phyloP scores from a whole-genome alignment of 2,329 filamentous ascomycete species.

The Hymenotorrendiella dingleyae region DNA sequence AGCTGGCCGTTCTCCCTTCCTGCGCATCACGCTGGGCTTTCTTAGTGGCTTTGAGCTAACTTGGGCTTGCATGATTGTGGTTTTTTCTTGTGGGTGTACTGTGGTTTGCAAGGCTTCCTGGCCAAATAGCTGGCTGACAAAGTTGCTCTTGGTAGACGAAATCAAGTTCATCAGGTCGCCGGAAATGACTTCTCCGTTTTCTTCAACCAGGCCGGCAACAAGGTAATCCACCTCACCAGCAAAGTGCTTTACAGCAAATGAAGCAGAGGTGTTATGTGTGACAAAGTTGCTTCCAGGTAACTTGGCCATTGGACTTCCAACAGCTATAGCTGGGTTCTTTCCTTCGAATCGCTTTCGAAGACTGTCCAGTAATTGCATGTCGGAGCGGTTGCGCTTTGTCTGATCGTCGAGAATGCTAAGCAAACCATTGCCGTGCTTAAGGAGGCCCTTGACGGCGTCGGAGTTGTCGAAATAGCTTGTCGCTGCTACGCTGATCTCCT shows the following conservation, averaged over 20 bases:
- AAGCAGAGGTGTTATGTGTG: constrained; percentile 71
- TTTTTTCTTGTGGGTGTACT: constrained; percentile 85
- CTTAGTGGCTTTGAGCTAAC: constrained; percentile 93
- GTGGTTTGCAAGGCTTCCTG: constrained; percentile 91
- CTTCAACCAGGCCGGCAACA: constrained; percentile 79
- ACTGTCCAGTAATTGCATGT: constrained; percentile 85
- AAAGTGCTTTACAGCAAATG: constrained; percentile 91
- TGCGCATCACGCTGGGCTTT: constrained; percentile 85
- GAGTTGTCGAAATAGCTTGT: constrained; percentile 98
- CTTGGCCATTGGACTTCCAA: constrained; percentile 67
- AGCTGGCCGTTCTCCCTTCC: constrained; percentile 46
- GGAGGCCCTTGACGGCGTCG: constrained; percentile 82
- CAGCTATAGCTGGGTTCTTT: constrained; percentile 85
- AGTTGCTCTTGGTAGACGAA: constrained; percentile 79
- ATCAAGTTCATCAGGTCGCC: constrained; percentile 94
- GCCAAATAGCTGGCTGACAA: constrained; percentile 87
- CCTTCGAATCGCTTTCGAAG: constrained; percentile 88
- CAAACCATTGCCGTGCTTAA: constrained; percentile 89
- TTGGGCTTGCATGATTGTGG: constrained; percentile 89
- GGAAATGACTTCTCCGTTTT: constrained; percentile 93
- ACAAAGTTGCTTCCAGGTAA: constrained; percentile 86
- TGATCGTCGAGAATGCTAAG: constrained; percentile 95
- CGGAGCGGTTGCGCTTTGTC: constrained; percentile 79
- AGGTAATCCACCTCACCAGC: constrained; percentile 95
- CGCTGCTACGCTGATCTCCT: constrained; percentile 83